These are phyloP conservation scores for Lactarius quietus DNA, from an alignment of 768 basidiomycete genomes.

Conservation along the genomic window DNA sequence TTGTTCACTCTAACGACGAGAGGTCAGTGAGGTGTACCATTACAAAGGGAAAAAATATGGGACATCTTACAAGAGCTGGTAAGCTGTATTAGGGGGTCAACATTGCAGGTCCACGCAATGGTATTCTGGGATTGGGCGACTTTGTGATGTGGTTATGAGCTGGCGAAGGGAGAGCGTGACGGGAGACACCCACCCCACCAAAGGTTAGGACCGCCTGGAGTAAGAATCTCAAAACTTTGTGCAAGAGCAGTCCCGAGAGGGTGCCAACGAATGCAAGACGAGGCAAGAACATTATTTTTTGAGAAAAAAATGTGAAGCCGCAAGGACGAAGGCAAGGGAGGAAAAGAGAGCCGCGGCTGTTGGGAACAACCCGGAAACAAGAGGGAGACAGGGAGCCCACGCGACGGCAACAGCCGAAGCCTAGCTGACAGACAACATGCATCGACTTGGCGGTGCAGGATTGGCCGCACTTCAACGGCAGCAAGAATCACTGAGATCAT, in stretches of 20 bases:
- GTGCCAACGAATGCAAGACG: conserved; percentile 38
- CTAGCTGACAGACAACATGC: conserved; percentile 41
- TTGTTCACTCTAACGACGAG: conserved; percentile 41
- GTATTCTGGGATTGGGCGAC: conserved; percentile 56
- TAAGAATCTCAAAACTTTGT: conserved; percentile 42
- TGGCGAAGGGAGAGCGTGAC: not conserved
- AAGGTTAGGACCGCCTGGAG: conserved; percentile 39
- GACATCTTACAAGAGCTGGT: conserved; percentile 25
- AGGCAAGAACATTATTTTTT: conserved; percentile 34
- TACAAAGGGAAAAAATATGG: conserved; percentile 4
- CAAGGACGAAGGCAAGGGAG: conserved; percentile 14
- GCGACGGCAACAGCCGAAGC: conserved; percentile 9
- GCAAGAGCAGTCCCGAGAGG: conserved; percentile 39
- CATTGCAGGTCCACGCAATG: conserved; percentile 54
- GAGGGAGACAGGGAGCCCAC: not conserved
- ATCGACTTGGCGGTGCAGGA: conserved; percentile 76
- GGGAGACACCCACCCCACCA: conserved; percentile 58
- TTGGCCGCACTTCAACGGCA: conserved; percentile 89
- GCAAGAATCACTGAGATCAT: conserved; percentile 75
- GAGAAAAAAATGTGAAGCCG: not conserved
- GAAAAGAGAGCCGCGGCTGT: not conserved
- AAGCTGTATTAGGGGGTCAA: conserved; percentile 38
- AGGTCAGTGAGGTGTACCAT: conserved; percentile 21
- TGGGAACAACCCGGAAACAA: not conserved
- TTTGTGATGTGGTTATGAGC: conserved; percentile 29